phyloP scores from a whole-genome alignment of 192 early-diverging fungal genomes.

The Podila clonocystis region DNA sequence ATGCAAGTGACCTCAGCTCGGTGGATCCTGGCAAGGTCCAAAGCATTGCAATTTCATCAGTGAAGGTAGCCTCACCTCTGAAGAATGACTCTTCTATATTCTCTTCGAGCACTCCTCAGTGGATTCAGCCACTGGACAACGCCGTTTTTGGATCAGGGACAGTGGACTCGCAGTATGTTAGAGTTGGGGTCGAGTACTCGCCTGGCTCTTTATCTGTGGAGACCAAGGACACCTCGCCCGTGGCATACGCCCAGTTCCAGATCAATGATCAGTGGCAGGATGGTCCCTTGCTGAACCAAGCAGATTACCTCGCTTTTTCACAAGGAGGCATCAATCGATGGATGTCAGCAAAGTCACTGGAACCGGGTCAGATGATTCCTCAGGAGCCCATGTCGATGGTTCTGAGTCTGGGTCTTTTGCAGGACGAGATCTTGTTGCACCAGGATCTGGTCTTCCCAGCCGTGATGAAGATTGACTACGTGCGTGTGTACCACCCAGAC shows the following conservation, averaged over 20 bases:
- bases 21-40: not conserved
- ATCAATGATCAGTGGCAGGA: not conserved
- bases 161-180: not conserved
- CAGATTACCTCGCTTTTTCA: not conserved
- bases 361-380: conserved; percentile 53
- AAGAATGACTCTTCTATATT: conserved; percentile 20
- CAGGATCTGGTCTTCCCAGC: conserved; percentile 51
- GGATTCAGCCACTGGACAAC: conserved; percentile 51
- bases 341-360: conserved; percentile 55
- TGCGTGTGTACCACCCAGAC: conserved; percentile 62
- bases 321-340: not conserved
- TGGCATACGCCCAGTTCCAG: conserved; percentile 4
- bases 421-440: conserved; percentile 43
- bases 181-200: not conserved
- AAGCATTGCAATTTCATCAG: not conserved
- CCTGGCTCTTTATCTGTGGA: not conserved
- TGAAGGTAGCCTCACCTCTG: not conserved
- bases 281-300: not conserved
- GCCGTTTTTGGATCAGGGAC: conserved; percentile 53
- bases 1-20: not conserved
- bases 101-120: conserved; percentile 41
- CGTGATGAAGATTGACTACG: conserved; percentile 64
- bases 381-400: conserved; percentile 72
- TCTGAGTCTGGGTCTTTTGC: conserved; percentile 61
- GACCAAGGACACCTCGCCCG: not conserved